Base-by-base conservation (phyloP, 768 basidiomycete species). In the Cyathus striatus region DNA sequence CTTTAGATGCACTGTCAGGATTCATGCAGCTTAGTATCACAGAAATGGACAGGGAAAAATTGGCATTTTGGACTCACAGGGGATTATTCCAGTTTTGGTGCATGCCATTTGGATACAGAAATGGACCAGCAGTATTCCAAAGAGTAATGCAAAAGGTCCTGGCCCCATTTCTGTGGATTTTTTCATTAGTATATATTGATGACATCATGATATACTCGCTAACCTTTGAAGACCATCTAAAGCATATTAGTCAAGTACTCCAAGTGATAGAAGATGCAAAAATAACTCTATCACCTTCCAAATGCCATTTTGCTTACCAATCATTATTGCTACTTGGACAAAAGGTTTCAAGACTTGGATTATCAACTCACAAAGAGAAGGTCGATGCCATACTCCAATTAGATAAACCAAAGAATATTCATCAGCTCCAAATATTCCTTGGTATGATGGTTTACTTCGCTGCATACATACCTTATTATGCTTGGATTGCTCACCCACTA, bases 21-120 rank as follows among this genome's bases (percentile, higher is more conserved):
- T 30, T 30, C n/a, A 30, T n/a, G n/a, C 27, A 30, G n/a, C 27
- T 30, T n/a, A 30, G 27, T 30, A 30, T 30, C n/a, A n/a, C 27
- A 9, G 9, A 9, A 9, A 9, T 9, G 9, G n/a, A 30, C n/a
- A 9, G n/a, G n/a, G n/a, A n/a, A n/a, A n/a, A n/a, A n/a, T n/a
- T n/a, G n/a, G n/a, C n/a, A n/a, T n/a, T n/a, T n/a, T n/a, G n/a
- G n/a, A n/a, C n/a, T n/a, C n/a, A n/a, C n/a, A n/a, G n/a, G n/a
- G 27, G 27, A 30, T n/a, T 30, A 9, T 30, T 30, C n/a, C 27
- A 30, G 27, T 73, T 73, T 49, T 43, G 43, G 18, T 38, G 65
- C 23, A 69, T 73, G 66, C 69, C 69, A 0, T 73, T 74, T 39
- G 63, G 65, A 1, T 54, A n/a, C n/a, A n/a, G n/a, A n/a, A n/a